Evolutionary conservation across 2,329 filamentous ascomycete species (phyloP).

Genomic region (Corinectria fuckeliana): DNA sequence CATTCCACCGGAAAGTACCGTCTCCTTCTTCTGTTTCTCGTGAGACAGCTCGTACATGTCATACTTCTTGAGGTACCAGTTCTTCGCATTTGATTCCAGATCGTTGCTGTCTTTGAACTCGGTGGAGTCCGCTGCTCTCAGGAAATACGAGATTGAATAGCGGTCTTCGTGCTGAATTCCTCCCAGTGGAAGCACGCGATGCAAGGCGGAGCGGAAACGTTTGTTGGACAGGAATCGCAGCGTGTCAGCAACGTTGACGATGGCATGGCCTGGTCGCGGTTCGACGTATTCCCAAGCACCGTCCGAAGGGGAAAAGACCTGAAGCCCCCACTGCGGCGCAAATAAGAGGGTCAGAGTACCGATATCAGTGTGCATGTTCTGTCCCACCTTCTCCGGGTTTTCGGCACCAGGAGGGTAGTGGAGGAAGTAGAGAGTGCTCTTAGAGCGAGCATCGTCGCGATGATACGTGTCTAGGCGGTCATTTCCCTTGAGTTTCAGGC

Average conservation of each 20-base stretch:
- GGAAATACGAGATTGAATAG: conserved; percentile 16
- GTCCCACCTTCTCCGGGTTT: conserved; percentile 12
- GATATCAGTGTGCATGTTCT: conserved; percentile 25
- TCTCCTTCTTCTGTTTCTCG: conserved; percentile 6
- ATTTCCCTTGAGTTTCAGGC: background rate
- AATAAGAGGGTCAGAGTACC: conserved; percentile 11
- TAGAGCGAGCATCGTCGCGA: background rate
- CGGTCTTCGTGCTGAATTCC: conserved; percentile 9
- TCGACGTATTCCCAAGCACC: background rate
- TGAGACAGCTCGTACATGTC: conserved; percentile 12
- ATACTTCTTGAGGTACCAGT: conserved; percentile 18
- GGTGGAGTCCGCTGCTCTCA: conserved; percentile 6
- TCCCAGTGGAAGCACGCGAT: conserved; percentile 12
- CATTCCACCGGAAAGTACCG: conserved; percentile 9
- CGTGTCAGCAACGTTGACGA: background rate
- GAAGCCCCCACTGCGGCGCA: conserved; percentile 19
- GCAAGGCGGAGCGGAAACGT: conserved; percentile 2
- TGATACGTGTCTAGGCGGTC: background rate
- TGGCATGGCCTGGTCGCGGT: background rate
- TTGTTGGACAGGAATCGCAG: conserved; percentile 20
- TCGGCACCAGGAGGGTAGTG: background rate
- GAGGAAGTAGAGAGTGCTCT: conserved; percentile 3
- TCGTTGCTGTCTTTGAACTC: conserved; percentile 20
- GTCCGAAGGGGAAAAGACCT: background rate
- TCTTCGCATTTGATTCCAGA: conserved; percentile 9